Conservation (phyloP, 768 basidiomycete species). For the Tricholoma saponaceum region DNA sequence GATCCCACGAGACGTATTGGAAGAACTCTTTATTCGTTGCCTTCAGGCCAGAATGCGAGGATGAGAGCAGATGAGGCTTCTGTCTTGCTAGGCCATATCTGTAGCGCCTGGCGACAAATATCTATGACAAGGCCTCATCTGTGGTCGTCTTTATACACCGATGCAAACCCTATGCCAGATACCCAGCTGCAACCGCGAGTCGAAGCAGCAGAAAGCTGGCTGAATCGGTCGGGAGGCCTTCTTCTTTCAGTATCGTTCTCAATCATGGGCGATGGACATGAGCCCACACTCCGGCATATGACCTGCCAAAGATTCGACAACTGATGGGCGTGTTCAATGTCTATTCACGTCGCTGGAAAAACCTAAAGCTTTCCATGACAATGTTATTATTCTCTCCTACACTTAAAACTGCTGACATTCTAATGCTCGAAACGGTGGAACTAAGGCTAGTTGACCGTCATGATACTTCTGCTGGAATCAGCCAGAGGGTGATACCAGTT, state of each 20-base stretch:
- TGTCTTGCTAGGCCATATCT: conserved; percentile 17
- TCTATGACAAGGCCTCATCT: conserved; percentile 17
- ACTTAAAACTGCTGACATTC: not conserved
- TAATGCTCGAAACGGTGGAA: not conserved
- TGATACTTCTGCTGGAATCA: not conserved
- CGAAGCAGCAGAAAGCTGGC: not conserved
- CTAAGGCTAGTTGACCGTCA: not conserved
- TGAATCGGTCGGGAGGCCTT: not conserved
- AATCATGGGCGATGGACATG: not conserved
- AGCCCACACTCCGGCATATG: no score
- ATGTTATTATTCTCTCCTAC: not conserved
- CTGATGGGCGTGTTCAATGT: not conserved
- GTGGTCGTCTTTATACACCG: conserved; percentile 18
- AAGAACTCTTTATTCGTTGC: conserved; percentile 10
- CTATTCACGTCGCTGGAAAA: not conserved
- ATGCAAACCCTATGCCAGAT: not conserved
- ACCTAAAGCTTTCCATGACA: not conserved
- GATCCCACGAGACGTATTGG: not conserved
- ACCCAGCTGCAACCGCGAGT: not conserved
- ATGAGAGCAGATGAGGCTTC: conserved; percentile 13
- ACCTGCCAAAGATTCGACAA: no score
- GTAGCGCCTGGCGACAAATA: conserved; percentile 16
- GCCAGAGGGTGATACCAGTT: no score
- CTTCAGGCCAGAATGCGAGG: conserved; percentile 11
- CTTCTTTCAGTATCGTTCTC: not conserved